Evolutionary conservation across 805 yeast species (phyloP), one percentile per base, ranked within the genome.

Genomic region (Teunomyces tritomae): DNA sequence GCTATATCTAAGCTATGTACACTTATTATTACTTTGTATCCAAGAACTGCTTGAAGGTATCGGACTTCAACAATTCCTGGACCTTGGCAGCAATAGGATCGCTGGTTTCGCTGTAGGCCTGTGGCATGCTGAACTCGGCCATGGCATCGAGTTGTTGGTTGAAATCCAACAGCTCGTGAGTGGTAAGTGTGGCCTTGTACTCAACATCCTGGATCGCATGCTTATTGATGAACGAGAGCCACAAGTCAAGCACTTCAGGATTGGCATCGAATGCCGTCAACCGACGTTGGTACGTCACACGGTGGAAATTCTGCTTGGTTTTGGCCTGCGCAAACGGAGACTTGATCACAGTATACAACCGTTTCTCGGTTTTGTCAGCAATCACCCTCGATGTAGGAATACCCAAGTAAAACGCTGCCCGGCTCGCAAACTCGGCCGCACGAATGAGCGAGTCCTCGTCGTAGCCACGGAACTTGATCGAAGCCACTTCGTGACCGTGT

Each of bases 251-350:
- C 4, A 87, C 85, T 61, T 89, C 96, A 1, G 91, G 85, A 49
- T 87, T 83, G 13, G 96, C 80, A 65, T 94, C 98, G 77, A 81
- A 90, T 27, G 89, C 87, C 55, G 76, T 78, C 54, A 94, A 74
- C 50, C 79, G 65, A 52, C 96, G 81, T 57, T 85, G 82, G 65
- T 82, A 87, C 1, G 98, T 94, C 43, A 80, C 77, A 72, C 98
- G 84, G 72, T 88, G 87, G 70, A 87, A 94, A 74, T 92, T 94
- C 72, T 92, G 96, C 71, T 94, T 94, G 8, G 94, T 79, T 65
- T 90, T 91, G 45, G 97, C 96, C 62, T 89, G 94, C 16, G 87
- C 96, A 65, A 94, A 94, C 1, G 97, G 97, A 3, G 96, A 84
- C 64, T 85, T 81, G 59, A 86, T 90, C 39, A 94, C 96, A 0